Evolutionary conservation across 352 stramenopile species (phyloP).

Genomic region (Phytophthora aleatoria): DNA sequence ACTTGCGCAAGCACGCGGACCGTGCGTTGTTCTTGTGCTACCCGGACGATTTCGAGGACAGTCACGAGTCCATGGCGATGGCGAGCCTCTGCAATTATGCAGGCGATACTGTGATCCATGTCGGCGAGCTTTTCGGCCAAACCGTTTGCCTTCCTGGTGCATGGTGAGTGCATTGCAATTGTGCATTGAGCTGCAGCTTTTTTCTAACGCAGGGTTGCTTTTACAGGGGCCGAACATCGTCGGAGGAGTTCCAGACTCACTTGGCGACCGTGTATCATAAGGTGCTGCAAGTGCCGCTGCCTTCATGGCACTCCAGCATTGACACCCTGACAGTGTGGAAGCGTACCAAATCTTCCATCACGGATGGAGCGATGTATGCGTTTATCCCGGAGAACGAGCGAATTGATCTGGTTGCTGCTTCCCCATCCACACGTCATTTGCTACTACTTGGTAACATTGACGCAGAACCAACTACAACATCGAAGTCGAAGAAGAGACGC

Average conservation of each 20-base stretch:
- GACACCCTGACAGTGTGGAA: constrained; percentile 95
- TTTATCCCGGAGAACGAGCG: constrained; percentile 79
- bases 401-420: constrained; percentile 67
- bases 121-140: constrained; percentile 93
- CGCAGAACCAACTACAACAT: background rate
- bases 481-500: constrained; percentile 30
- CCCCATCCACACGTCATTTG: constrained; percentile 71
- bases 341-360: constrained; percentile 90
- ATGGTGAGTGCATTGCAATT: constrained; percentile 55
- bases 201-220: constrained; percentile 4
- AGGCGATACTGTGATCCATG: constrained; percentile 93
- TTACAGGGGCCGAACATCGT: constrained; percentile 88
- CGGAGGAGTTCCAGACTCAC: constrained; percentile 91
- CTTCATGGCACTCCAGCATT: constrained; percentile 93
- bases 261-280: constrained; percentile 94
- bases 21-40: constrained; percentile 94
- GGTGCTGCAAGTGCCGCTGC: constrained; percentile 89
- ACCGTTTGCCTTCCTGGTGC: constrained; percentile 88
- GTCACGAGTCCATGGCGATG: constrained; percentile 89
- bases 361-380: constrained; percentile 78
- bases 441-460: constrained; percentile 33
- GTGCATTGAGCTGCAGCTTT: background rate
- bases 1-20: constrained; percentile 74
- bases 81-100: constrained; percentile 90
- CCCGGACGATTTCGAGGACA: constrained; percentile 92